These are phyloP conservation scores for Clonostachys sp. DNA, from an alignment of 2,329 filamentous ascomycete species.

Conservation along the genomic window DNA sequence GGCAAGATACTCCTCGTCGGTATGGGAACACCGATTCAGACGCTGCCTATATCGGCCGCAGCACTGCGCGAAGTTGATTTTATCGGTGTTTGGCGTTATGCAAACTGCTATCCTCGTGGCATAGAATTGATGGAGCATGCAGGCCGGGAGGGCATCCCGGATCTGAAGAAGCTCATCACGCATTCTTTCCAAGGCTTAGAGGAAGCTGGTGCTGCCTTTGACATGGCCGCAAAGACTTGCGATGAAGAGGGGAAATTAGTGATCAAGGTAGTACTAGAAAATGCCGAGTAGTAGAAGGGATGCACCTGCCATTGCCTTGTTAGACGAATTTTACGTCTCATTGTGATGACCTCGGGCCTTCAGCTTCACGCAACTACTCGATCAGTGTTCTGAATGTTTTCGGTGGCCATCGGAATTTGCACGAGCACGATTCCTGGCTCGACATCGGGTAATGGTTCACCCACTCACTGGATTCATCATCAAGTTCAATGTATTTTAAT, in stretches of 20 bases:
- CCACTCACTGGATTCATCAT: too few relatives aligned
- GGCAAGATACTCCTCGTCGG: constrained; percentile 69
- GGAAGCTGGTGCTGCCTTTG: constrained; percentile 5
- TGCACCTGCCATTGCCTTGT: too few relatives aligned
- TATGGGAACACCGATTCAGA: constrained; percentile 68
- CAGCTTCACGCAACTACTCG: too few relatives aligned
- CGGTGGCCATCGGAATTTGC: too few relatives aligned
- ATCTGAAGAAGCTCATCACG: constrained; percentile 6
- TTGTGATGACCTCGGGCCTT: too few relatives aligned
- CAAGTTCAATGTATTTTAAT: too few relatives aligned
- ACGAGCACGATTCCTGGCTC: too few relatives aligned
- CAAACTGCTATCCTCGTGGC: constrained; percentile 26
- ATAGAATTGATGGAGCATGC: constrained; percentile 5
- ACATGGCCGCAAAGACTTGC: constrained; percentile 4
- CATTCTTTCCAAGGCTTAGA: constrained; percentile 6
- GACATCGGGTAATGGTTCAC: too few relatives aligned
- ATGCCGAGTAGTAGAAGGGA: neutral
- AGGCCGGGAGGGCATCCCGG: constrained; percentile 3
- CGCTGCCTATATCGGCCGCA: constrained; percentile 63
- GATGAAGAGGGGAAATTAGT: constrained; percentile 8
- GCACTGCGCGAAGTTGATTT: constrained; percentile 67
- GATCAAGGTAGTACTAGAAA: constrained; percentile 10
- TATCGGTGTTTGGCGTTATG: constrained; percentile 66
- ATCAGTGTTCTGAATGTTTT: too few relatives aligned
- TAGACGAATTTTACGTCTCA: too few relatives aligned